A percentile compares a stretch with the other conserved stretches of the same genome.
Evolutionary conservation across 768 basidiomycete genomes (phyloP).

Genomic region (Trametes cingulata): DNA sequence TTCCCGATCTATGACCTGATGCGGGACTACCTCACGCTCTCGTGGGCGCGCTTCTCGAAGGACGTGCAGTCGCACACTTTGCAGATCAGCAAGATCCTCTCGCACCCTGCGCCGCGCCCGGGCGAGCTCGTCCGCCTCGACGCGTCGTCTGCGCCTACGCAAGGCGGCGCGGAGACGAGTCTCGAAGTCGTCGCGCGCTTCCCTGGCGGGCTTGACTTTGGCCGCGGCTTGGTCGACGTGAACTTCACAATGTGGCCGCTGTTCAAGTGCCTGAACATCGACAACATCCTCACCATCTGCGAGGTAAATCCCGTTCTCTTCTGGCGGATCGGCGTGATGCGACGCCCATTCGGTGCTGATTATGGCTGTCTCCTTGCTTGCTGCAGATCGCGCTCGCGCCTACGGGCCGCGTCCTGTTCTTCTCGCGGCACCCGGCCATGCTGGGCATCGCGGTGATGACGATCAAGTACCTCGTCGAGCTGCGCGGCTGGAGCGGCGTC

Average conservation of each 20-base stretch:
- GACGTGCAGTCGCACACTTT: conserved; percentile 92
- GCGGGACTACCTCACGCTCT: conserved; percentile 94
- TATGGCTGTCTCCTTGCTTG: neutral
- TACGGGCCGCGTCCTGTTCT: conserved; percentile 84
- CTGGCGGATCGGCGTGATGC: neutral
- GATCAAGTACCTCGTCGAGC: conserved; percentile 87
- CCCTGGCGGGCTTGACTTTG: conserved; percentile 93
- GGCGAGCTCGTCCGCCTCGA: conserved; percentile 86
- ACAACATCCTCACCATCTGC: conserved; percentile 90
- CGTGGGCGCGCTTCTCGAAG: conserved; percentile 92
- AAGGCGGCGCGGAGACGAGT: conserved; percentile 49
- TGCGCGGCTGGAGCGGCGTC: conserved; percentile 92
- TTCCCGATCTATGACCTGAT: conserved; percentile 95
- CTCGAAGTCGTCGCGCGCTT: conserved; percentile 88
- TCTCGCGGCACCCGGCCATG: conserved; percentile 88
- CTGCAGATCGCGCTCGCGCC: conserved; percentile 80
- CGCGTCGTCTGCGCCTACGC: conserved; percentile 61
- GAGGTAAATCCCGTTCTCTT: conserved; percentile 54
- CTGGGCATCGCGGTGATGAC: conserved; percentile 91
- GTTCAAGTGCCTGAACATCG: conserved; percentile 89
- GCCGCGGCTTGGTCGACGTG: conserved; percentile 86
- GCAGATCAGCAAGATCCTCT: conserved; percentile 85
- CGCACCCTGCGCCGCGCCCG: conserved; percentile 83
- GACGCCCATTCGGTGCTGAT: neutral
- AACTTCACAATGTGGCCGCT: conserved; percentile 98